A percentile compares a stretch with the other conserved stretches of the same genome.
phyloP scores from a whole-genome alignment of 805 yeast species.

The Ogataea pignaliae region DNA sequence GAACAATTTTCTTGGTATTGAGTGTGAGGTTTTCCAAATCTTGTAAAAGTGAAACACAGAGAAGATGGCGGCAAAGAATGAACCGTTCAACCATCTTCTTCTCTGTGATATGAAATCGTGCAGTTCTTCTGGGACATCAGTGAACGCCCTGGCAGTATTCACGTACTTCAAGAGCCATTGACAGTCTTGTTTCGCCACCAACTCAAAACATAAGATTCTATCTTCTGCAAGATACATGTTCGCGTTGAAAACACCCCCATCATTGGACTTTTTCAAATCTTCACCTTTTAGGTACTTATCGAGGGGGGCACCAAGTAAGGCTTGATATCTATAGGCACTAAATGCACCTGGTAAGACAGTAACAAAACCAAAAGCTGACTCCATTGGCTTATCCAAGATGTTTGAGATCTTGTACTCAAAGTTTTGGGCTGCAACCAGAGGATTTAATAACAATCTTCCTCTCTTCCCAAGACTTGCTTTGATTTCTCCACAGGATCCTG shows the following conservation, averaged over 20 bases:
- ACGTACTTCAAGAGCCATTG: constrained; percentile 83
- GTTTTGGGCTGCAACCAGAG: constrained; percentile 93
- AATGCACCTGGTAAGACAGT: constrained; percentile 96
- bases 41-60: constrained; percentile 73
- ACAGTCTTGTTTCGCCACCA: constrained; percentile 75
- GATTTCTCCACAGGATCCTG: constrained; percentile 98
- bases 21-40: constrained; percentile 78
- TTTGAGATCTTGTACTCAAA: constrained; percentile 96
- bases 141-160: constrained; percentile 83
- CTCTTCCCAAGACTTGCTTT: constrained; percentile 71
- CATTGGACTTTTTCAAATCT: constrained; percentile 56
- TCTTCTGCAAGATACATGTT: constrained; percentile 98
- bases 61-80: constrained; percentile 91
- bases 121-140: constrained; percentile 89
- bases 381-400: constrained; percentile 93
- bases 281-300: constrained; percentile 93
- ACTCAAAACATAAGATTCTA: constrained; percentile 89
- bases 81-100: constrained; percentile 96
- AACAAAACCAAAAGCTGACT: constrained; percentile 90
- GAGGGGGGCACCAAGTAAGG: constrained; percentile 79
- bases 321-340: constrained; percentile 86
- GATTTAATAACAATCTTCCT: constrained; percentile 55
- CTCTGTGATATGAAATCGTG: constrained; percentile 88
- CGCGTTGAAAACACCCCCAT: constrained; percentile 82
- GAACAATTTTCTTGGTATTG: constrained; percentile 58